Conservation (phyloP, 176 grass and related monocot species). For the Cenchrus purpureus region DNA sequence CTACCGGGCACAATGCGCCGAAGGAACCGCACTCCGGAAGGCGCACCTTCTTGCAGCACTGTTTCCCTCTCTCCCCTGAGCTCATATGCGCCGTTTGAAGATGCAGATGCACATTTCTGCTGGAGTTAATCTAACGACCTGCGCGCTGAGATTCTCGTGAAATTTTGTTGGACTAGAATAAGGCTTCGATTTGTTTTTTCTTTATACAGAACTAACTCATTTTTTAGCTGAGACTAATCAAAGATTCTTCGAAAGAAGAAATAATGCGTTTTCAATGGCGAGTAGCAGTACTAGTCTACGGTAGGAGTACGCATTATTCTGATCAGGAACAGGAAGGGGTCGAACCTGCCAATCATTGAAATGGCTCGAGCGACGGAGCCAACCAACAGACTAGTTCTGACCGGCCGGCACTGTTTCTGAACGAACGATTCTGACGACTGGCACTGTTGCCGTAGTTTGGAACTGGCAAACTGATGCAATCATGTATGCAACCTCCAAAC, state of each 20-base stretch:
- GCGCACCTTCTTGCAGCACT: no score
- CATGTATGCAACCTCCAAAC: neutral
- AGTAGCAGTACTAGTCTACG: neutral
- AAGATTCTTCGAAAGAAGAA: neutral
- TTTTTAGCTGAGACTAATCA: neutral
- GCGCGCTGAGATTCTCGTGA: constrained; percentile 21
- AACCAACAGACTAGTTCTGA: neutral
- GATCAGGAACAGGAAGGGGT: neutral
- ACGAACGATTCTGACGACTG: no score
- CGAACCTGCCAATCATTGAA: neutral
- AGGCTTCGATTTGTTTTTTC: neutral
- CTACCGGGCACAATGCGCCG: no score
- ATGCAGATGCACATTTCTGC: no score
- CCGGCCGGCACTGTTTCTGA: neutral
- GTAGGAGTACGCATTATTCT: neutral
- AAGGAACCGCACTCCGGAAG: no score
- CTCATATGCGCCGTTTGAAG: no score
- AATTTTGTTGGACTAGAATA: neutral
- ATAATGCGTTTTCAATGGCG: neutral
- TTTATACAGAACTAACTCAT: neutral
- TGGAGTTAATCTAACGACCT: constrained; percentile 23
- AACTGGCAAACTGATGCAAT: neutral
- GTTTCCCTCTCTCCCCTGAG: no score
- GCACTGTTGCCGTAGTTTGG: neutral
- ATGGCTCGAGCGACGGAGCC: neutral